These are phyloP conservation scores for Puccinia polysora DNA, from an alignment of 1,284 basidiomycete genomes.

Conservation along the genomic window DNA sequence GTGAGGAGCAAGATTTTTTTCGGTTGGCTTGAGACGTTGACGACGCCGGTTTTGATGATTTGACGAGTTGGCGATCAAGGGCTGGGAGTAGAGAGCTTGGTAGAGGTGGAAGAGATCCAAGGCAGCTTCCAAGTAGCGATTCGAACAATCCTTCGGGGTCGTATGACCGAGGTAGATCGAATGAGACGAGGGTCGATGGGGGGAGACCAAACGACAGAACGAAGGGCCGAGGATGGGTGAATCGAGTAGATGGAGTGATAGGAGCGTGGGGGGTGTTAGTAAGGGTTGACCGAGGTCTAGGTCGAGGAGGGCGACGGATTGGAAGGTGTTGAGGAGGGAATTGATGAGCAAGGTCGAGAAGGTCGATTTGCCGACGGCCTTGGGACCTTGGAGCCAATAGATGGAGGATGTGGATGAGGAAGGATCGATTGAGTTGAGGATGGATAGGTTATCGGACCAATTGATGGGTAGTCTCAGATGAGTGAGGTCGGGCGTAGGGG, in stretches of 20 bases:
- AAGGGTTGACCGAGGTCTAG: slow-evolving; percentile 42
- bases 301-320: slow-evolving; percentile 33
- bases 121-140: slow-evolving; percentile 5
- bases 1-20: not conserved
- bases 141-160: slow-evolving; percentile 28
- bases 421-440: not conserved
- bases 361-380: slow-evolving; percentile 32
- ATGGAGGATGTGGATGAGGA: not conserved
- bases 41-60: slow-evolving; percentile 10
- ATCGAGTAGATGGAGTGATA: slow-evolving; percentile 25
- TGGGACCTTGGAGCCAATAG: slow-evolving; percentile 35
- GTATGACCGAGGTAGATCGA: slow-evolving; percentile 35
- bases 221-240: slow-evolving; percentile 30
- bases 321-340: slow-evolving; percentile 7
- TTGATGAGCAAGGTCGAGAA: slow-evolving; percentile 32
- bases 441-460: slow-evolving; percentile 4
- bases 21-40: not conserved
- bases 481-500: slow-evolving; percentile 14
- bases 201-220: slow-evolving; percentile 20
- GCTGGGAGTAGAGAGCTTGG: not conserved
- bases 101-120: slow-evolving; percentile 26
- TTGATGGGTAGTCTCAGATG: not conserved
- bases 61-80: not conserved
- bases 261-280: slow-evolving; percentile 26
- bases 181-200: slow-evolving; percentile 1